phyloP scores from a whole-genome alignment of 257 asterid genomes.

The Penstemon newberryi region DNA sequence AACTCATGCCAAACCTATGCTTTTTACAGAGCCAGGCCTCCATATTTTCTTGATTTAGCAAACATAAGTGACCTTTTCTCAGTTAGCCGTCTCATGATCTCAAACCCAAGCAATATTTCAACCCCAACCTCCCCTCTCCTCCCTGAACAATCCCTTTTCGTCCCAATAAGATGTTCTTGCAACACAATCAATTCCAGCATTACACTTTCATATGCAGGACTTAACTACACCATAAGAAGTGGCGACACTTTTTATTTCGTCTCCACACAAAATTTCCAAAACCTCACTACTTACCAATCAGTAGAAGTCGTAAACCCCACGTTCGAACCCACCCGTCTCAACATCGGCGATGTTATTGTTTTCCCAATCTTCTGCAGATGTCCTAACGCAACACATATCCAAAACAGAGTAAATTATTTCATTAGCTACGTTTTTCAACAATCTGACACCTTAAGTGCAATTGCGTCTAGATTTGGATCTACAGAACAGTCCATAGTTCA shows the following conservation, averaged over 20 bases:
- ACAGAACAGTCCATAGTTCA: conserved; percentile 42
- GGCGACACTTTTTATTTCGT: conserved; percentile 54
- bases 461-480: conserved; percentile 57
- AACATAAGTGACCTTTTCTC: conserved; percentile 80
- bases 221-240: conserved; percentile 43
- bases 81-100: conserved; percentile 65
- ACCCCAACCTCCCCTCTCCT: conserved; percentile 43
- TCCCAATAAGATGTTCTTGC: conserved; percentile 81
- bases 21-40: conserved; percentile 62
- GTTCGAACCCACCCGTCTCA: conserved; percentile 37
- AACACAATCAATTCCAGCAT: conserved; percentile 48
- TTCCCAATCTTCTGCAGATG: conserved; percentile 90
- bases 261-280: conserved; percentile 42
- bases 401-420: conserved; percentile 41
- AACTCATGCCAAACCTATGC: conserved; percentile 71
- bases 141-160: conserved; percentile 52
- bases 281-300: conserved; percentile 74
- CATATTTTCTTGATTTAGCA: conserved; percentile 67
- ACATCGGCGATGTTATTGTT: conserved; percentile 31
- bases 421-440: conserved; percentile 72
- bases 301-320: conserved; percentile 73
- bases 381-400: conserved; percentile 47
- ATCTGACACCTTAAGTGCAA: conserved; percentile 43
- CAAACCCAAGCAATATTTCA: conserved; percentile 70
- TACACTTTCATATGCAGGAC: conserved; percentile 59